Percentiles rank a stretch among this genome's conserved stretches.
Conservation (phyloP, 352 stramenopile species). For the Thalassiosira exigua region DNA sequence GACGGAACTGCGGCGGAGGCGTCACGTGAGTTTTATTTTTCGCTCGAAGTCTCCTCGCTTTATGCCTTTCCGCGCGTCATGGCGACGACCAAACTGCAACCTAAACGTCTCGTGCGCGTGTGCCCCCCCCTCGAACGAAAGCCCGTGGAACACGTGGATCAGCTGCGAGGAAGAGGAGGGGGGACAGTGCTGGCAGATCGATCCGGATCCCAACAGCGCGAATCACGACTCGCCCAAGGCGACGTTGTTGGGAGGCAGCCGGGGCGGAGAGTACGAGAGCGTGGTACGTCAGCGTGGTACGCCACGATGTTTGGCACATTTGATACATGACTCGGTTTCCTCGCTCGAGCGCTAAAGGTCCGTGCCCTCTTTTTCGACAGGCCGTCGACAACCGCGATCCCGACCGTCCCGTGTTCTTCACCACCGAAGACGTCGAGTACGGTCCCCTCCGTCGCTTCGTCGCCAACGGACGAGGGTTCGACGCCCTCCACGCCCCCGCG, state of each 20-base stretch:
- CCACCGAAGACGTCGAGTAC: conserved; percentile 57
- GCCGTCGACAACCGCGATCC: conserved; percentile 51
- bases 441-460: conserved; percentile 54
- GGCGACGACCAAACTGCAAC: too few relatives aligned
- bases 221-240: not conserved
- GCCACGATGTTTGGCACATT: too few relatives aligned
- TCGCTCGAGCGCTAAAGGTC: too few relatives aligned
- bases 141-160: conserved; percentile 53
- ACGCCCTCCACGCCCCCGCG: conserved; percentile 14
- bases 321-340: too few relatives aligned
- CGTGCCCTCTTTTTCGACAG: too few relatives aligned
- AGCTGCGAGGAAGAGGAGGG: conserved; percentile 50
- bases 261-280: conserved; percentile 35
- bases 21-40: too few relatives aligned
- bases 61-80: too few relatives aligned
- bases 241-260: conserved; percentile 16
- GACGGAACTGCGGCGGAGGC: conserved; percentile 36
- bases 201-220: conserved; percentile 31
- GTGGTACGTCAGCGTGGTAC: too few relatives aligned
- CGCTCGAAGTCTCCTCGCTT: too few relatives aligned
- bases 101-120: too few relatives aligned
- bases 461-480: conserved; percentile 20
- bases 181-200: conserved; percentile 40
- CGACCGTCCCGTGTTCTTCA: conserved; percentile 54
- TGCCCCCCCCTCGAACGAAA: too few relatives aligned